A percentile compares a stretch with the other conserved stretches of the same genome.
These are phyloP conservation scores for Pythium grandisporangium DNA, from an alignment of 352 stramenopile genomes.

Conservation along the genomic window DNA sequence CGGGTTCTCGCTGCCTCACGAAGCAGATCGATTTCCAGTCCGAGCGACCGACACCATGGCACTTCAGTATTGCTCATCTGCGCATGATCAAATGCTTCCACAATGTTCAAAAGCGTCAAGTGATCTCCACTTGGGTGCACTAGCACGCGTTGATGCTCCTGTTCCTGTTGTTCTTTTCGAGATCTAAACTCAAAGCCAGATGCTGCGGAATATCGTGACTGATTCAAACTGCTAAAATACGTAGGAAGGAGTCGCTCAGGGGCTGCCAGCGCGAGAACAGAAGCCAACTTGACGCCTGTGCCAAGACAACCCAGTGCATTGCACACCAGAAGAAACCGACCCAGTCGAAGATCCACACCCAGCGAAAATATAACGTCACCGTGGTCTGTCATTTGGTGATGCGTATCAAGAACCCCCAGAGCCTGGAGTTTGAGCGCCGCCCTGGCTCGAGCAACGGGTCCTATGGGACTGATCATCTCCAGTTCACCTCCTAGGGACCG, in stretches of 20 bases:
- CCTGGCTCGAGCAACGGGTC: not conserved
- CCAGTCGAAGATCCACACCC: slow-evolving; percentile 13
- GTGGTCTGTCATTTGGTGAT: slow-evolving; percentile 8
- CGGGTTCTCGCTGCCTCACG: no score
- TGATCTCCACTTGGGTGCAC: slow-evolving; percentile 14
- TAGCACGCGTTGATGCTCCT: not conserved
- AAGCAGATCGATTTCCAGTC: no score
- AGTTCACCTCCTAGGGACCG: slow-evolving; percentile 1
- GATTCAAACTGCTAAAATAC: no score
- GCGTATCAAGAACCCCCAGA: slow-evolving; percentile 8
- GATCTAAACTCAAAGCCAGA: no score
- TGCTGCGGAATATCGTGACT: no score
- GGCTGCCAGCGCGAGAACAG: slow-evolving; percentile 8
- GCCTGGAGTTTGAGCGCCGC: slow-evolving; percentile 3
- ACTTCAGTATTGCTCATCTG: slow-evolving; percentile 1
- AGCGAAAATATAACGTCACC: slow-evolving; percentile 7
- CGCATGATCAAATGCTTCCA: slow-evolving; percentile 11
- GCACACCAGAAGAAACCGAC: slow-evolving; percentile 15
- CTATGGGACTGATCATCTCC: slow-evolving; percentile 13
- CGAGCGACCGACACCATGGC: slow-evolving; percentile 8
- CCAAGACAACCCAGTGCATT: slow-evolving; percentile 11
- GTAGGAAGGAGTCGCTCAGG: slow-evolving; percentile 11
- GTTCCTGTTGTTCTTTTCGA: not conserved
- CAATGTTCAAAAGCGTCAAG: slow-evolving; percentile 16
- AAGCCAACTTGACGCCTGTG: slow-evolving; percentile 11